Evolutionary conservation across 139 green algal genomes (phyloP), one percentile per base, ranked within the genome.

Genomic region (Ettlia oleoabundans): DNA sequence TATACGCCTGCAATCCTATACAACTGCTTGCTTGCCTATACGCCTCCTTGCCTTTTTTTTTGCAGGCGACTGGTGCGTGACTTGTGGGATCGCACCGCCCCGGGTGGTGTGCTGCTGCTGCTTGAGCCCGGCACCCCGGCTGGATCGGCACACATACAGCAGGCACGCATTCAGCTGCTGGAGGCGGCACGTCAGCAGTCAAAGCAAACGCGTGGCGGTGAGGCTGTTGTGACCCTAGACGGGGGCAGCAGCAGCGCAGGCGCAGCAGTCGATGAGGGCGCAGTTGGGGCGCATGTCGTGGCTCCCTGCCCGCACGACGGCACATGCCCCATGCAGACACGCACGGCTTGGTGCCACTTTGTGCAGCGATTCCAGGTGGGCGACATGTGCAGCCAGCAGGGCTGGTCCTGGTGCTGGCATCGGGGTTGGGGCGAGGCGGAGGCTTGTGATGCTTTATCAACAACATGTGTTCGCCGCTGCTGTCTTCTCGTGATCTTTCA

Each of bases 271-370:
- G 42, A 26, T 33, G 33, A 63, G 40, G 40, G 26, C 38, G 76
- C 40, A 33, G 51, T 41, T 19, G 47, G 28, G 1, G 89, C 91
- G 33, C 90, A 96, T 55, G 91, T 97, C 37, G 87, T 95, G 53
- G 94, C 94, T 7, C 94, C 94, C 19, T 97, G 94, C 85, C 87
- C 92, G 1, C 94, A 97, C 76, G 94, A 97, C 81, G 92, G 91
- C 1, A 15, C 38, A 1, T 97, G 94, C 84, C 94, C 94, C 5
- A 88, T 97, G 80, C 67, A 82, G 37, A 76, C 84, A 41, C 79
- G 74, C 38, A 15, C 41, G 28, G 82, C 81, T 33, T 97, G 92
- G 93, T 97, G 94, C 80, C 92, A 96, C 84, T 97, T 97, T 84
- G 79, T 67, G 43, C 93, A 96, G 82, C 87, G 89, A 30, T 92